Percentiles rank a stretch among this genome's conserved stretches.
Evolutionary conservation across 306 rosid genomes (phyloP).

Genomic region (Biancaea sappan): DNA sequence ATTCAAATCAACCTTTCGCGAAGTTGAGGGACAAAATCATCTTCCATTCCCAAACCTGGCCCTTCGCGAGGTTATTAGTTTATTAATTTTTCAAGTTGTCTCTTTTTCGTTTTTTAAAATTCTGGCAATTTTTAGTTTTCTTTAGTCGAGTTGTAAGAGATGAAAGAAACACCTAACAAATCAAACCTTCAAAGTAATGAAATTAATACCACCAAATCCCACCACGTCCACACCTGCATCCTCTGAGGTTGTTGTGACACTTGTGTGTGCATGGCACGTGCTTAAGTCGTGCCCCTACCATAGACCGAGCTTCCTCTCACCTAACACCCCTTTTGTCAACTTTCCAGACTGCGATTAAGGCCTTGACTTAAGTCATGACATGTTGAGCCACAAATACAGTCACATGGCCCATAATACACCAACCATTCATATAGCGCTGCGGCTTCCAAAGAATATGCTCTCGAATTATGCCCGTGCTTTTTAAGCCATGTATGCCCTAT

Average conservation of each 20-base stretch:
- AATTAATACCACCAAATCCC: conserved; percentile 30
- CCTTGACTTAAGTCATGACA: neutral
- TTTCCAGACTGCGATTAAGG: neutral
- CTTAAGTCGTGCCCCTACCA: neutral
- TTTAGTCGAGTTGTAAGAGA: neutral
- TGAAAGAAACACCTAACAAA: neutral
- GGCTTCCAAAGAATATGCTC: conserved; percentile 9
- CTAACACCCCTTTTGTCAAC: conserved; percentile 10
- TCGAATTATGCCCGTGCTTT: neutral
- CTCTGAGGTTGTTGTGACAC: conserved; percentile 9
- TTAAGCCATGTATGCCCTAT: neutral
- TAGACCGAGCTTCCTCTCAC: neutral
- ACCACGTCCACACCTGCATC: neutral
- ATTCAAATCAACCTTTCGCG: neutral
- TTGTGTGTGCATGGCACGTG: neutral
- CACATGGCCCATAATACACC: neutral
- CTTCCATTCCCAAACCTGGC: neutral
- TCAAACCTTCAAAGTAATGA: neutral
- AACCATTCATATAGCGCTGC: neutral
- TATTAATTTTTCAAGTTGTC: neutral
- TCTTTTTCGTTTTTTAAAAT: neutral
- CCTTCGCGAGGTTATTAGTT: neutral
- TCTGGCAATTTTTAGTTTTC: neutral
- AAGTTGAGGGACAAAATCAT: conserved; percentile 6
- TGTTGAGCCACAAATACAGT: neutral